Conservation (phyloP, 176 grass and related monocot species). For the Pontederia crassipes region DNA sequence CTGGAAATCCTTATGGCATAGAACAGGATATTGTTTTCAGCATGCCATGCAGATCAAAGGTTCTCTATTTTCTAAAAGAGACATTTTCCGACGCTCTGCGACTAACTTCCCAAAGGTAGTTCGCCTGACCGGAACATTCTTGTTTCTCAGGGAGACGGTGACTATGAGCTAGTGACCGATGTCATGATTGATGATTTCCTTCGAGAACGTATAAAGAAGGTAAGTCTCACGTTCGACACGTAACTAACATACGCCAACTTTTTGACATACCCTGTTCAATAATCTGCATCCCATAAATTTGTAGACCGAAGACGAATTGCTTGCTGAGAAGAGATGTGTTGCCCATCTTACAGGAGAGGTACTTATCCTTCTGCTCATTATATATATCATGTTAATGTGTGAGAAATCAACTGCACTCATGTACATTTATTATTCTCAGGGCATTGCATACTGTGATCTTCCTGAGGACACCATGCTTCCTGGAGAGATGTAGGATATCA, state of each 20-base stretch:
- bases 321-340: slow-evolving; percentile 93
- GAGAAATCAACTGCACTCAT: neutral
- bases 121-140: neutral
- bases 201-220: slow-evolving; percentile 78
- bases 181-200: slow-evolving; percentile 84
- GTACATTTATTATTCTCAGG: slow-evolving; percentile 24
- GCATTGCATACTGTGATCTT: slow-evolving; percentile 80
- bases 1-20: slow-evolving; percentile 84
- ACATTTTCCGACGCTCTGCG: slow-evolving; percentile 6
- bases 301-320: slow-evolving; percentile 79
- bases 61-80: neutral
- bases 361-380: neutral
- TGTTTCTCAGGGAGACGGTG: slow-evolving; percentile 59
- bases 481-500: slow-evolving; percentile 37
- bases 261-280: neutral
- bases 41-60: slow-evolving; percentile 90
- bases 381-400: neutral
- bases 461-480: slow-evolving; percentile 82
- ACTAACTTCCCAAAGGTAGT: neutral
- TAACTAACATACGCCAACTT: neutral
- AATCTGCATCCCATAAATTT: neutral
- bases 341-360: slow-evolving; percentile 97
- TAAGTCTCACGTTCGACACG: neutral
- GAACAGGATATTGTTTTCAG: slow-evolving; percentile 89
- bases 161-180: slow-evolving; percentile 74